Conservation (phyloP, 2,329 filamentous ascomycete species). For the Ustulina deusta region DNA sequence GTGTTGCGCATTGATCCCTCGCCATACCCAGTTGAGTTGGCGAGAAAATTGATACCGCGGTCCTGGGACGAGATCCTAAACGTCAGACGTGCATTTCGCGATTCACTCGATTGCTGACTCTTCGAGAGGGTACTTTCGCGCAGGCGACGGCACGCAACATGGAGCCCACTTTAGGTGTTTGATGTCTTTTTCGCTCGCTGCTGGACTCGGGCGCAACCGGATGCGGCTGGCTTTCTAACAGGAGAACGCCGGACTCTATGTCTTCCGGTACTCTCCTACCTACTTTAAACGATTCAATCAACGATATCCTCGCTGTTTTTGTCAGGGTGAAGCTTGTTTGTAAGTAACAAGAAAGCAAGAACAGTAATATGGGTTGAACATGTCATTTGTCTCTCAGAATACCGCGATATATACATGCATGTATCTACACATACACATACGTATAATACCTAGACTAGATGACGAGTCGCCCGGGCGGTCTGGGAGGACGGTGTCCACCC, state of each 20-base stretch:
- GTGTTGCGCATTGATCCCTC: slow-evolving; percentile 16
- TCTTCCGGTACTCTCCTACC: slow-evolving; percentile 2
- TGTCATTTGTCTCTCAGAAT: slow-evolving; percentile 5
- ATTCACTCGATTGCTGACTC: slow-evolving; percentile 29
- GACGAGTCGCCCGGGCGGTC: background rate
- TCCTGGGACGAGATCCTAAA: slow-evolving; percentile 32
- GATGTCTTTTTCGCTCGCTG: slow-evolving; percentile 5
- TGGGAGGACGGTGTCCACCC: background rate
- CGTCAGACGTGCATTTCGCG: slow-evolving; percentile 33
- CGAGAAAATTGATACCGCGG: slow-evolving; percentile 30
- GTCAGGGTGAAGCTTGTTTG: background rate
- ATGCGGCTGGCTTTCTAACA: slow-evolving; percentile 7
- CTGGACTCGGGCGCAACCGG: slow-evolving; percentile 24
- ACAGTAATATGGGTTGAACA: slow-evolving; percentile 9
- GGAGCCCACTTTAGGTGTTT: slow-evolving; percentile 14
- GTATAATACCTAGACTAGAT: background rate
- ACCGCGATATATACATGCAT: background rate
- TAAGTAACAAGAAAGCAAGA: background rate
- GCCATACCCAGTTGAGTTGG: slow-evolving; percentile 27
- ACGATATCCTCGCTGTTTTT: background rate
- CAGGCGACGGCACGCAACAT: background rate
- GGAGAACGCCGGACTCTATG: background rate
- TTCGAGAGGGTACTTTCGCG: background rate
- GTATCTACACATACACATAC: background rate
- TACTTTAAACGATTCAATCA: background rate